A percentile compares a stretch with the other conserved stretches of the same genome.
phyloP scores from a whole-genome alignment of 2,329 filamentous ascomycete genomes.

The Magnaporthiopsis poae region DNA sequence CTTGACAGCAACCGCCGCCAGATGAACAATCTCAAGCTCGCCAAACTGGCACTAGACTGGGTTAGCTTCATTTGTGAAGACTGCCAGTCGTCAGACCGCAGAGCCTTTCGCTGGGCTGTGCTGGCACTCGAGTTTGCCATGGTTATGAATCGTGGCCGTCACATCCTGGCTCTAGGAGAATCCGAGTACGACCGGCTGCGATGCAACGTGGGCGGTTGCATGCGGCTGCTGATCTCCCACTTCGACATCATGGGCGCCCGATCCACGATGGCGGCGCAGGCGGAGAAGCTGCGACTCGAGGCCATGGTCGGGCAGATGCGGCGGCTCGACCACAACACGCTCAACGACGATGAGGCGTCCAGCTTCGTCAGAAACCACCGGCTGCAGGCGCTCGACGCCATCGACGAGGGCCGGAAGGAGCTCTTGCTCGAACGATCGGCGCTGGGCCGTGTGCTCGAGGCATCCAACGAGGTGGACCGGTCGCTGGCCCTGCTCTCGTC shows the following conservation, averaged over 20 bases:
- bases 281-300: conserved; percentile 81
- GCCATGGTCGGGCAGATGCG: conserved; percentile 59
- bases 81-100: conserved; percentile 84
- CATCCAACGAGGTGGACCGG: conserved; percentile 88
- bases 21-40: conserved; percentile 94
- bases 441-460: conserved; percentile 82
- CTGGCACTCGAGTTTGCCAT: conserved; percentile 91
- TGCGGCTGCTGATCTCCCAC: conserved; percentile 93
- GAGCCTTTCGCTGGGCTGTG: conserved; percentile 96
- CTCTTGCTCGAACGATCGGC: conserved; percentile 78
- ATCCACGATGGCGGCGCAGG: conserved; percentile 84
- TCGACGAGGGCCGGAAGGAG: conserved; percentile 70
- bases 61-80: conserved; percentile 97
- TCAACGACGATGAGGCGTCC: conserved; percentile 78
- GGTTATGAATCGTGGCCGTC: conserved; percentile 88
- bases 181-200: conserved; percentile 76
- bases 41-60: conserved; percentile 89
- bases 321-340: conserved; percentile 65
- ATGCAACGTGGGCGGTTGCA: conserved; percentile 87
- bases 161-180: conserved; percentile 83
- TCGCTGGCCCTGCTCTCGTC: conserved; percentile 89
- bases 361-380: conserved; percentile 66
- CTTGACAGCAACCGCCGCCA: conserved; percentile 92
- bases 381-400: conserved; percentile 58
- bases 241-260: conserved; percentile 98